Base-by-base conservation (phyloP, 2,329 filamentous ascomycete genomes). In the Trichoderma harzianum region DNA sequence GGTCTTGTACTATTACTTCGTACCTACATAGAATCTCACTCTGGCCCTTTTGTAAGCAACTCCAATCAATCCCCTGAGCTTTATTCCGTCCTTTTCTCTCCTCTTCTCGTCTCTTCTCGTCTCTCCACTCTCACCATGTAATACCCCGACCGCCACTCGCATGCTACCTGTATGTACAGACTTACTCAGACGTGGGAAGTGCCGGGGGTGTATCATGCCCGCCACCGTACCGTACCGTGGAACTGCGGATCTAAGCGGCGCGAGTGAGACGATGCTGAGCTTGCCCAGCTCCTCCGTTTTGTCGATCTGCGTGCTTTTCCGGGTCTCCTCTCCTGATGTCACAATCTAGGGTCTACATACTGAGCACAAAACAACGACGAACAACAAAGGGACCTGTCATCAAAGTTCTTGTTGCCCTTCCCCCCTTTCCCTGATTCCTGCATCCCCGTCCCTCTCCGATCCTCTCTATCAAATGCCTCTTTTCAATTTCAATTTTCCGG, bases 241-340 rank as follows among this genome's bases (percentile, higher is more conserved):
- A 39, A 39, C 47, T 39, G 68, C 60, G 68, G 60, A 70, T 64
- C 68, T 70, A 70, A 64, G 68, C 47, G 60, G 60, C 43, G 43
- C 43, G 43, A 51, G 51, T 55, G 47, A 66, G 47, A 39, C 63
- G 63, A 66, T 55, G 47, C 63, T 39, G 69, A 58, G 69, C 24
- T 18, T 60, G 61, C 57, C 69, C 43, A 66, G 69, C 47, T 61
- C n/a, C 43, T 39, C 30, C 47, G 34, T 66, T 64, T 47, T 51
- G 69, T 58, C 69, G 61, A 71, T 65, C 61, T 71, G 69, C 69
- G 69, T 71, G 43, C 30, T 65, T 65, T 71, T 63, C 57, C 57
- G n/a, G 21, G 34, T 14, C 18, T 14, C 47, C 47, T 66, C 47
- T 57, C 63, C 63, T 70, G 68, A 62, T 70, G 68, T 63, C 58